A percentile compares a stretch with the other conserved stretches of the same genome.
Conservation (phyloP, 2,329 filamentous ascomycete species). For the Aspergillus jensenii region DNA sequence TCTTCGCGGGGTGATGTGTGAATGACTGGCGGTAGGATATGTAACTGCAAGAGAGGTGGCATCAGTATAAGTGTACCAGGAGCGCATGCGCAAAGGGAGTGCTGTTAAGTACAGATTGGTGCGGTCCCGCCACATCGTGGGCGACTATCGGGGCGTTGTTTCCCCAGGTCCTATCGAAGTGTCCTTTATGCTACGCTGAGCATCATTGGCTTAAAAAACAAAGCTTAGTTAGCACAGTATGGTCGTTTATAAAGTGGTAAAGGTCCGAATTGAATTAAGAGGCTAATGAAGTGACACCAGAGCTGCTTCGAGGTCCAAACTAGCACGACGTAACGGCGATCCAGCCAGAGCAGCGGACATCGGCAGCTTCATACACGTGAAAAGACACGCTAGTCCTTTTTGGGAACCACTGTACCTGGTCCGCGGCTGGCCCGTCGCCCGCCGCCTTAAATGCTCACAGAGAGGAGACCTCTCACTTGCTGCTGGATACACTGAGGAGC, state of each 20-base stretch:
- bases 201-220: slow-evolving; percentile 12
- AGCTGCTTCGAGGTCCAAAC: neutral
- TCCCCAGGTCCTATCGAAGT: slow-evolving; percentile 20
- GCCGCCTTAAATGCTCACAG: neutral
- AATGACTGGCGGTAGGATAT: slow-evolving; percentile 99
- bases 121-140: slow-evolving; percentile 97
- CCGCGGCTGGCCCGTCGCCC: neutral
- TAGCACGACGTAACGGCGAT: slow-evolving; percentile 1
- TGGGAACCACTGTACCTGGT: slow-evolving; percentile 8
- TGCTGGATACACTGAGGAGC: neutral
- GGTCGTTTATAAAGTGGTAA: neutral
- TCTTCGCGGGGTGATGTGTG: slow-evolving; percentile 87
- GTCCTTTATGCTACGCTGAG: slow-evolving; percentile 17
- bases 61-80: slow-evolving; percentile 9
- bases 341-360: slow-evolving; percentile 5
- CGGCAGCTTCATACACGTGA: slow-evolving; percentile 20
- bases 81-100: neutral
- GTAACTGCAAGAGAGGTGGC: slow-evolving; percentile 60
- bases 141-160: slow-evolving; percentile 36
- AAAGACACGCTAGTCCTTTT: slow-evolving; percentile 16
- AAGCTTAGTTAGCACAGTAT: neutral
- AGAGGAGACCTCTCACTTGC: neutral
- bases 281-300: neutral
- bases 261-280: neutral
- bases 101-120: slow-evolving; percentile 76